Base-by-base conservation (phyloP, 371 early-diverging fungal genomes). In the Nematocida major region DNA sequence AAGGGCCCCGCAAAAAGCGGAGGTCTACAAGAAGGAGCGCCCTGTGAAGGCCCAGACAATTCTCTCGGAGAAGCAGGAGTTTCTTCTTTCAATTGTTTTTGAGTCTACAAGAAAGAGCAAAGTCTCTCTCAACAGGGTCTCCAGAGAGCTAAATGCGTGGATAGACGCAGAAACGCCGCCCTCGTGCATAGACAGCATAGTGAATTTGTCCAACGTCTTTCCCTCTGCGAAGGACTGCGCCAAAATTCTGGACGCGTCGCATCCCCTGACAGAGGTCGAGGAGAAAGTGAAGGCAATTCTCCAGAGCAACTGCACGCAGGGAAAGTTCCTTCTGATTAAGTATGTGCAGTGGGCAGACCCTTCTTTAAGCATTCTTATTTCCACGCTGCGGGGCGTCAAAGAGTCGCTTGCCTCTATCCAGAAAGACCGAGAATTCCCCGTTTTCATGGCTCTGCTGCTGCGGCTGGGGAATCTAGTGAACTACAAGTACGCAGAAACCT, bases 41-140 rank as follows among this genome's bases (percentile, higher is more conserved):
- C 3, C 24, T 5, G 1, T 11, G 11, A 69, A 66, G 36, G 28
- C 20, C 11, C 13, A 20, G 13, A 59, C 22, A 28, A 43, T 73
- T 48, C 76, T 73, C 2, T 38, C 42, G 24, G 76, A 63, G 26
- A 43, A 42, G 38, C 76, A 73, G 32, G 76, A 73, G 51, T 73
- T 73, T 65, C 66, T 73, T 63, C 49, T 73, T 2, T 73, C 76
- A 9, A 48, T 73, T 28, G 50, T 73, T 11, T 40, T 59, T 45
- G 62, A 45, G 18, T 22, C 62, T 0, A 5, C 65, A 13, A 54
- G 51, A 5, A 73, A 73, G 63, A 45, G 32, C 13, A 48, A 48
- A 18, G 7, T 73, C 13, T 30, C 38, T n/a, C 28, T 73, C 38
- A 22, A 18, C 0, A n/a, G 22, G 9, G n/a, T 73, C 3, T 45